A percentile compares a stretch with the other conserved stretches of the same genome.
Evolutionary conservation across 164 flowering plant species (phyloP).

Genomic region (Macadamia tetraphylla): DNA sequence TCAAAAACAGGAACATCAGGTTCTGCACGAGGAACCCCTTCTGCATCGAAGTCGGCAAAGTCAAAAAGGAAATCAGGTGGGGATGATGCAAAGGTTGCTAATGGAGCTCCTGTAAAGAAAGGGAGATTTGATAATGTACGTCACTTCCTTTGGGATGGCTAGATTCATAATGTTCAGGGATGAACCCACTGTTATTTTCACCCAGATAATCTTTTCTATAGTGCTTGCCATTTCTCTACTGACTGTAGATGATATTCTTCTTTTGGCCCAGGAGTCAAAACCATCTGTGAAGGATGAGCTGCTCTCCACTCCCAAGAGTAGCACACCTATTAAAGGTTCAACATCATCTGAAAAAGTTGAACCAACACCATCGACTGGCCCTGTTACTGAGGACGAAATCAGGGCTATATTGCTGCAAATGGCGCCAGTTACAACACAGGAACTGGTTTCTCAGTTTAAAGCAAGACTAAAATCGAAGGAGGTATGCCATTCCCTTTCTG

Average conservation of each 20-base stretch:
- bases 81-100: slow-evolving; percentile 63
- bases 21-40: slow-evolving; percentile 58
- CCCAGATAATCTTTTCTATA: no score
- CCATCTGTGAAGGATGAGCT: slow-evolving; percentile 50
- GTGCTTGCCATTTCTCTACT: background rate
- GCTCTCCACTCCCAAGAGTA: slow-evolving; percentile 29
- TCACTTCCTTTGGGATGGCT: background rate
- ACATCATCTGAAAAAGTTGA: slow-evolving; percentile 29
- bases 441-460: slow-evolving; percentile 78
- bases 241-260: background rate
- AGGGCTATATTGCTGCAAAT: slow-evolving; percentile 65
- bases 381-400: slow-evolving; percentile 89
- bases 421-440: slow-evolving; percentile 76
- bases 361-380: slow-evolving; percentile 37
- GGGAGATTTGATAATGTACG: slow-evolving; percentile 48
- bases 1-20: slow-evolving; percentile 46
- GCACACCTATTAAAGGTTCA: slow-evolving; percentile 34
- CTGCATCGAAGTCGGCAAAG: slow-evolving; percentile 62
- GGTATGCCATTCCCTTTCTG: slow-evolving; percentile 34
- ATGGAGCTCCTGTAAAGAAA: slow-evolving; percentile 62
- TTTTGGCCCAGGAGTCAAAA: slow-evolving; percentile 43
- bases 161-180: background rate
- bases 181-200: no score
- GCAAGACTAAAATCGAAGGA: slow-evolving; percentile 56
- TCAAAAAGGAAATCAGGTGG: slow-evolving; percentile 73